A percentile compares a stretch with the other conserved stretches of the same genome.
Evolutionary conservation across 768 basidiomycete genomes (phyloP).

Genomic region (Hebeloma cylindrosporum): DNA sequence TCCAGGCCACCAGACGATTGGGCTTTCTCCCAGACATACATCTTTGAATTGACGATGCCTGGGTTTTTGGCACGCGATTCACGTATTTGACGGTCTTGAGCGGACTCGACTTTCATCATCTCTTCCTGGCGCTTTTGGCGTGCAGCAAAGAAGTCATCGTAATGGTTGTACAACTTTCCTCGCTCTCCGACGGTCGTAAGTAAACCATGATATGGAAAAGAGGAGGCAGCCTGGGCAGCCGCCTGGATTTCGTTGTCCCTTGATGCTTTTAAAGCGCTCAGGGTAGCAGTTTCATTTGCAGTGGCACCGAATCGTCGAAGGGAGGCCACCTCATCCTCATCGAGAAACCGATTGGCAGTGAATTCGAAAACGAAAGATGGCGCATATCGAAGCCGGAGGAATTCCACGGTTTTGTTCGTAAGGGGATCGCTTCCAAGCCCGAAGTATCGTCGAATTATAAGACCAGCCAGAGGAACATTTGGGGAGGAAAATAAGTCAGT

Average conservation of each 20-base stretch:
- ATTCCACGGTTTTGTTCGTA: background rate
- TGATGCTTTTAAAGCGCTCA: background rate
- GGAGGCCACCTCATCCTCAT: background rate
- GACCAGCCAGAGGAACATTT: background rate
- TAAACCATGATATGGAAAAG: slow-evolving; percentile 11
- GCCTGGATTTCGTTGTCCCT: background rate
- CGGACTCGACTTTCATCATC: background rate
- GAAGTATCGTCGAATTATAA: background rate
- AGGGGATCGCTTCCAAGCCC: background rate
- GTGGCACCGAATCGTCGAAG: background rate
- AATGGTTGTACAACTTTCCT: slow-evolving; percentile 2
- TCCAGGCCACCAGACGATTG: slow-evolving; percentile 1
- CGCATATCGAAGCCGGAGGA: slow-evolving; percentile 3
- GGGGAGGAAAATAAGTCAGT: background rate
- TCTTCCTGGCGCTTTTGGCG: slow-evolving; percentile 5
- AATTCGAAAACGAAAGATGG: slow-evolving; percentile 1
- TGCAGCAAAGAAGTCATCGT: slow-evolving; percentile 6
- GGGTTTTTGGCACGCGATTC: background rate
- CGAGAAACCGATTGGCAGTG: background rate
- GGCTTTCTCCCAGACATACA: slow-evolving; percentile 7
- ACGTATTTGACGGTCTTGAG: background rate
- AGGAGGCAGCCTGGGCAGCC: background rate
- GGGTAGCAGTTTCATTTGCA: background rate
- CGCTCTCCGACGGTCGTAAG: background rate
- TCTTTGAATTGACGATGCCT: slow-evolving; percentile 1